Evolutionary conservation across 139 green algal genomes (phyloP).

Genomic region (Ulvella scutata): DNA sequence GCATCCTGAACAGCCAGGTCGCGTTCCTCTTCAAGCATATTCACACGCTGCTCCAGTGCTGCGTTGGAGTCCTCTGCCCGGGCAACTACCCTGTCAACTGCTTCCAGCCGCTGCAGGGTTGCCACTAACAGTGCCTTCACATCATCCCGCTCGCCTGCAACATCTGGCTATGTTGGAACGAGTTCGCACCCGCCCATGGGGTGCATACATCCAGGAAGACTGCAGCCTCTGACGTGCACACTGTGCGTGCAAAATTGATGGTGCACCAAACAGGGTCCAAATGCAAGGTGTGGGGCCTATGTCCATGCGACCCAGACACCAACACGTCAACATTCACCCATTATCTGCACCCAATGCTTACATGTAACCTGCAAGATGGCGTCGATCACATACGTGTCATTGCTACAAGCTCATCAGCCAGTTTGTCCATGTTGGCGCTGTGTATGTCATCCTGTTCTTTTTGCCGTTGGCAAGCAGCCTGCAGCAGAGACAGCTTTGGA

Average conservation of each 20-base stretch:
- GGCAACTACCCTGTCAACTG: constrained; percentile 44
- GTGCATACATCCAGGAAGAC: too few relatives aligned
- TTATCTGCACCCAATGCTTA: too few relatives aligned
- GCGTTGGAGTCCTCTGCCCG: constrained; percentile 25
- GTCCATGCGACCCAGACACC: too few relatives aligned
- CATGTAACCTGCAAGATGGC: too few relatives aligned
- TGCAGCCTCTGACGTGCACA: constrained; percentile 5
- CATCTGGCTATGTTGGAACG: too few relatives aligned
- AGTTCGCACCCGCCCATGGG: too few relatives aligned
- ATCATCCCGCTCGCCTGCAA: constrained; percentile 27
- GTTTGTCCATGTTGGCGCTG: constrained; percentile 12
- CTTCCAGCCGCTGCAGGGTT: constrained; percentile 40
- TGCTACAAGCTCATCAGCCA: neutral
- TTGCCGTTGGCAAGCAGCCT: constrained; percentile 8
- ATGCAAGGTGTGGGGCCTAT: neutral
- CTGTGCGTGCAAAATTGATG: constrained; percentile 6
- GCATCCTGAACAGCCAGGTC: neutral
- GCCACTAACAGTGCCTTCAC: constrained; percentile 25
- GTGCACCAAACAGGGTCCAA: neutral
- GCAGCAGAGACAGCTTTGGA: constrained; percentile 23
- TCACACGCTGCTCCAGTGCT: constrained; percentile 31
- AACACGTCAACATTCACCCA: too few relatives aligned
- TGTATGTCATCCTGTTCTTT: constrained; percentile 23
- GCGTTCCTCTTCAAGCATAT: neutral
- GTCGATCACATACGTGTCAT: neutral